Evolutionary conservation across 1,284 basidiomycete genomes (phyloP), one percentile per base, ranked within the genome.

Genomic region (Ceratobasidium sp.): DNA sequence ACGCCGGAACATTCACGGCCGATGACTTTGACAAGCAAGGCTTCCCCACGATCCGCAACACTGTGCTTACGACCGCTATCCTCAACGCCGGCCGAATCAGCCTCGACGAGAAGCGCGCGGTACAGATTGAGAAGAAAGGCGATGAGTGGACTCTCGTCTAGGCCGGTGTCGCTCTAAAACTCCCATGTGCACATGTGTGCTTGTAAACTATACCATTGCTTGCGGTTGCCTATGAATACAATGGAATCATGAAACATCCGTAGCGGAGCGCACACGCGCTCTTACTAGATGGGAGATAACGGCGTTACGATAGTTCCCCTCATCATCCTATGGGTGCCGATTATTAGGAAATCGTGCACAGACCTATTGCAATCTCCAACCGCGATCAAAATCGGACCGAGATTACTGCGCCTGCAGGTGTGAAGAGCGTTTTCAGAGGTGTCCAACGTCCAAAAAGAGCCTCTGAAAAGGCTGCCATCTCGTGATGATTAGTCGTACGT

Each of bases 61-160:
- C 94, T 1, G 89, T 97, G 38, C 83, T 95, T 76, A 96, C 95
- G 18, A 96, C 95, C 11, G 95, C 95, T 6, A 96, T 97, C 80
- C 86, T 97, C 76, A 88, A 96, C 77, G 95, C 95, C 35, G 95
- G 95, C 11, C 87, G 95, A 66, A 90, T 94, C 78, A 94, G 92
- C 78, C 83, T 97, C 70, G 94, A 97, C 81, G 92, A 95, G 84
- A 92, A 91, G 84, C 83, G 93, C 74, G 85, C 91, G 4, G 93
- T 98, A 59, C 84, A 84, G 41, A 93, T 98, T 81, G 88, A 86
- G 83, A 87, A 89, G 81, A 84, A 85, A 30, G 87, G 84, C 41
- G 86, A 85, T 66, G 83, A 85, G 76, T 94, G 91, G 89, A 81
- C 88, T 77, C 85, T 97, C 61, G 88, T 91, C 81, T 95, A 77